Evolutionary conservation across 1,284 basidiomycete species (phyloP).

Genomic region (Ceraceosorus guamensis): DNA sequence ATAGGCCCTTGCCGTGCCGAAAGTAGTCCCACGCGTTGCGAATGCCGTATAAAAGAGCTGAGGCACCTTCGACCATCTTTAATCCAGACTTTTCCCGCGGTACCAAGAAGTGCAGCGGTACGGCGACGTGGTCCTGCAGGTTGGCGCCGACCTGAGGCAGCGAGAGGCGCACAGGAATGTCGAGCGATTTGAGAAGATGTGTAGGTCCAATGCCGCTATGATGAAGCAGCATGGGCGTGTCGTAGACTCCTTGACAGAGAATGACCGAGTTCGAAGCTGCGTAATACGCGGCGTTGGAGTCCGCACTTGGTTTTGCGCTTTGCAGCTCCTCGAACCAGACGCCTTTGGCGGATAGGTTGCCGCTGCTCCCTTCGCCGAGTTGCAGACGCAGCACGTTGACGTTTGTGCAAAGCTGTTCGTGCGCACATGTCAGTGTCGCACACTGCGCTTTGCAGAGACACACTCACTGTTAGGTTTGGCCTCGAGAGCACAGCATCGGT

Average conservation of each 20-base stretch:
- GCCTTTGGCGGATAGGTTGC: constrained; percentile 4
- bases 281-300: constrained; percentile 1
- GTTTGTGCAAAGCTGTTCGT: constrained; percentile 6
- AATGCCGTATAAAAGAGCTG: neutral
- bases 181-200: neutral
- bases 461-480: neutral
- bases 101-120: constrained; percentile 10
- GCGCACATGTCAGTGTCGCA: neutral
- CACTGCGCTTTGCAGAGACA: too few relatives aligned
- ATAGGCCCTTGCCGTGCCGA: constrained; percentile 4
- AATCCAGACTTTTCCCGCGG: constrained; percentile 1
- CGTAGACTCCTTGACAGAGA: neutral
- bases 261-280: neutral
- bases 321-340: constrained; percentile 9
- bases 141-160: constrained; percentile 3
- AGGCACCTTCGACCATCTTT: neutral
- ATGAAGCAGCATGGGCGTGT: constrained; percentile 5
- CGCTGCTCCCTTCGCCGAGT: neutral
- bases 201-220: constrained; percentile 5
- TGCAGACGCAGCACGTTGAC: constrained; percentile 6
- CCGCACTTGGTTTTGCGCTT: neutral
- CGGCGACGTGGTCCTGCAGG: constrained; percentile 7
- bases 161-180: constrained; percentile 6
- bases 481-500: constrained; percentile 6
- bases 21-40: constrained; percentile 5